Evolutionary conservation across 352 stramenopile genomes (phyloP).

Genomic region (Globisporangium perplexum): DNA sequence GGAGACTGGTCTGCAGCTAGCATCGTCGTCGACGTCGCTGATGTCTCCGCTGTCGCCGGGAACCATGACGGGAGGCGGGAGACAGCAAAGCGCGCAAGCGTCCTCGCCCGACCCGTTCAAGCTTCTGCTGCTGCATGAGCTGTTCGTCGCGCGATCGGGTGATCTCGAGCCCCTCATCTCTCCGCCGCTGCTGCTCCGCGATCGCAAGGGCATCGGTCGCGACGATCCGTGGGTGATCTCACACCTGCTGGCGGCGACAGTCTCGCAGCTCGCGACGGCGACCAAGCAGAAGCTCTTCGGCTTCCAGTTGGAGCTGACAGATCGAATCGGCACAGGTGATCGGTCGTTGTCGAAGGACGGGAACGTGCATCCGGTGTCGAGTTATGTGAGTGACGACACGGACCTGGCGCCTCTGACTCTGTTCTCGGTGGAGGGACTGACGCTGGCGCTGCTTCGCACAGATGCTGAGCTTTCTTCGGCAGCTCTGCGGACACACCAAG

Average conservation of each 20-base stretch:
- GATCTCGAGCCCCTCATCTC: conserved; percentile 34
- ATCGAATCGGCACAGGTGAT: conserved; percentile 22
- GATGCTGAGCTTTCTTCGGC: conserved; percentile 72
- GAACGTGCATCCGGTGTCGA: conserved; percentile 75
- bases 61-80: conserved; percentile 2
- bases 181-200: conserved; percentile 57
- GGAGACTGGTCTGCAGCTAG: conserved; percentile 16
- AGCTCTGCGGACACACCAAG: conserved; percentile 62
- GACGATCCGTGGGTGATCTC: conserved; percentile 66
- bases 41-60: neutral
- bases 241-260: conserved; percentile 33
- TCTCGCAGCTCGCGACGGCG: conserved; percentile 29
- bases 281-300: conserved; percentile 59
- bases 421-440: neutral
- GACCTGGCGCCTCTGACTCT: neutral
- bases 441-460: conserved; percentile 5
- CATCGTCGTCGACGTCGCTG: neutral
- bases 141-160: conserved; percentile 24
- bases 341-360: conserved; percentile 57
- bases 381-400: conserved; percentile 32
- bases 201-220: conserved; percentile 47
- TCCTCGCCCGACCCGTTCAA: conserved; percentile 37
- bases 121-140: conserved; percentile 52
- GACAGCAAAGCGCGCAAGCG: conserved; percentile 9
- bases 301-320: conserved; percentile 58